phyloP scores from a whole-genome alignment of 345 rosid genomes.

The Gossypium ekmanianum region DNA sequence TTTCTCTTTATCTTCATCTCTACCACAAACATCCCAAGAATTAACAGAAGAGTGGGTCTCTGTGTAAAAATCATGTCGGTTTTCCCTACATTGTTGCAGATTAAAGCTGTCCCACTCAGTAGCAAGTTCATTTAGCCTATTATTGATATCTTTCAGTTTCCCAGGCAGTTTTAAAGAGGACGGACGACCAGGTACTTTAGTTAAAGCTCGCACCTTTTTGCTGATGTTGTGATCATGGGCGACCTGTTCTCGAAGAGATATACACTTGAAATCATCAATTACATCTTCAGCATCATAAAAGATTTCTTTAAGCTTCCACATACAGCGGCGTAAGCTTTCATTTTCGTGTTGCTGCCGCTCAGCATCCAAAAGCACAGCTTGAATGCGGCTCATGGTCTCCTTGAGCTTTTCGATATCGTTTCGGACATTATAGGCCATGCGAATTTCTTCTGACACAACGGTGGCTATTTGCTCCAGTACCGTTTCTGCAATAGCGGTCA shows the following conservation, averaged over 20 bases:
- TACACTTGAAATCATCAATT: background rate
- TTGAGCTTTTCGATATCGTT: background rate
- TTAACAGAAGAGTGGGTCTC: background rate
- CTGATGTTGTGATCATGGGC: too few relatives aligned
- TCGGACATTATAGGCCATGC: background rate
- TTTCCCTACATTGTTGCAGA: background rate
- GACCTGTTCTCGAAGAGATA: background rate
- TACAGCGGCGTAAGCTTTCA: background rate
- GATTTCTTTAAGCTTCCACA: background rate
- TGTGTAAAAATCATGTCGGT: background rate
- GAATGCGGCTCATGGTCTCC: background rate
- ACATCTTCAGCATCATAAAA: slow-evolving; percentile 4
- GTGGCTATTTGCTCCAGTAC: background rate
- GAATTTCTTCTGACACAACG: background rate
- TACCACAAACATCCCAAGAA: background rate
- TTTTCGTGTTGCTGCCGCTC: background rate
- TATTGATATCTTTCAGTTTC: background rate
- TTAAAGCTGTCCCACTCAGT: background rate
- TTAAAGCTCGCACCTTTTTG: too few relatives aligned
- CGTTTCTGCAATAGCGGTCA: background rate
- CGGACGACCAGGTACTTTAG: too few relatives aligned
- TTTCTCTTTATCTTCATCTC: background rate
- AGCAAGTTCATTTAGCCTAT: background rate
- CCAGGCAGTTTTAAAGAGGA: background rate
- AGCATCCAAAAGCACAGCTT: background rate